Evolutionary conservation across 495 filamentous ascomycete species (phyloP), one percentile per base, ranked within the genome.

Genomic region (Lasiosphaeris hirsuta): DNA sequence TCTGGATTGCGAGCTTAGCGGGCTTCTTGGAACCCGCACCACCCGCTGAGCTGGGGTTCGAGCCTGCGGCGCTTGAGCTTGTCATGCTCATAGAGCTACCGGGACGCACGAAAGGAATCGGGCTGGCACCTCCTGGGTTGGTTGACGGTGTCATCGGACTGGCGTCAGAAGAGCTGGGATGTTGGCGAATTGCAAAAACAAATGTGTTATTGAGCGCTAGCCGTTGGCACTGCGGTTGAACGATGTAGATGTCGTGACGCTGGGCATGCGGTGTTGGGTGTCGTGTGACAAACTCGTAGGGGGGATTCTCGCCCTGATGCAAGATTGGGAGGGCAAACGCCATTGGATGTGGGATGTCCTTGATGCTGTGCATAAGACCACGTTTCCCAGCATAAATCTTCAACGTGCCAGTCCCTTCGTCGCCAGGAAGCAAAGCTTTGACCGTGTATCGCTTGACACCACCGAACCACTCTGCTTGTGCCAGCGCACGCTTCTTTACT

Each of bases 221-320:
- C 17, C 82, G 82, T 38, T 87, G 79, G 67, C 94, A 97, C 70
- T 97, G 95, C 0, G 95, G 94, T 63, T 96, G 92, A 35, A 88
- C 89, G 64, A 99, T 87, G 72, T 99, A 99, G 60, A 99, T 83
- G 62, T 97, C 94, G 70, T 99, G 93, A 17, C 94, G 85, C 64
- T 95, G 90, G 41, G 94, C 95, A 69, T 97, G 95, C 10, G 94
- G 95, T 0, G 94, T 99, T 2, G 95, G 94, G 71, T 99, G 94
- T 10, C 93, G 88, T 34, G 87, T 84, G 37, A 96, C 79, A 65
- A 97, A 97, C 51, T 96, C 90, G 69, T 96, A 97, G 0, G 90
- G 84, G 0, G 95, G 93, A 63, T 97, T 97, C 47, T 89, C 86
- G 54, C 93, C 95, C 0, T 83, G 86, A 73, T 99, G 94, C 41